Percentiles rank a stretch among this genome's conserved stretches.
Conservation (phyloP, 1,139 yeast genomes). For the Eremothecium coryli region DNA sequence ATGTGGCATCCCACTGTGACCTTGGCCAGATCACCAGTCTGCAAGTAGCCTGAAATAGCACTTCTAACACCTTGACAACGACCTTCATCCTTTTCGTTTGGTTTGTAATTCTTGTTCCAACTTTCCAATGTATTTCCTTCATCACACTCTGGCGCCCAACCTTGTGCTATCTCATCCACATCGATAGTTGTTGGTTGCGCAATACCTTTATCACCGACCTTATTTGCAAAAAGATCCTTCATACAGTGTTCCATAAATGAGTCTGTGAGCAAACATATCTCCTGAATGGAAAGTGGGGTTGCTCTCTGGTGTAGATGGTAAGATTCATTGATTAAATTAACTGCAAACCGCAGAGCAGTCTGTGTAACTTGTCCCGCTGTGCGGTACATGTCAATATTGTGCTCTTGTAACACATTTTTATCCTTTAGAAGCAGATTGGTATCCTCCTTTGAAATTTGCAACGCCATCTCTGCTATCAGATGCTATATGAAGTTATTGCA, state of each 20-base stretch:
- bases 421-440: conserved; percentile 65
- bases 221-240: conserved; percentile 44
- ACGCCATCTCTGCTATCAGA: conserved; percentile 38
- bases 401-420: conserved; percentile 55
- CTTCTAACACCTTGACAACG: conserved; percentile 13
- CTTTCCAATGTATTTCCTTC: conserved; percentile 37
- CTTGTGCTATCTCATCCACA: conserved; percentile 66
- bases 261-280: conserved; percentile 75
- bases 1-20: conserved; percentile 80
- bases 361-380: conserved; percentile 89
- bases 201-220: conserved; percentile 73
- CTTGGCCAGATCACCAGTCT: conserved; percentile 78
- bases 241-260: conserved; percentile 54
- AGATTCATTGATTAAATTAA: conserved; percentile 57
- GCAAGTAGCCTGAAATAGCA: conserved; percentile 39
- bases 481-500: background rate
- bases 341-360: conserved; percentile 63
- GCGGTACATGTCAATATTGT: conserved; percentile 71
- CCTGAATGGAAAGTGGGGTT: conserved; percentile 50
- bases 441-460: conserved; percentile 61
- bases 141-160: conserved; percentile 80
- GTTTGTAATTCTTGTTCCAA: conserved; percentile 19
- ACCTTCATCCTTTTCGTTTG: conserved; percentile 18
- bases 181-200: conserved; percentile 86
- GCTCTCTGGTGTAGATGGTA: conserved; percentile 43